Evolutionary conservation across 1,284 basidiomycete genomes (phyloP).

Genomic region (Porodaedalea pini): DNA sequence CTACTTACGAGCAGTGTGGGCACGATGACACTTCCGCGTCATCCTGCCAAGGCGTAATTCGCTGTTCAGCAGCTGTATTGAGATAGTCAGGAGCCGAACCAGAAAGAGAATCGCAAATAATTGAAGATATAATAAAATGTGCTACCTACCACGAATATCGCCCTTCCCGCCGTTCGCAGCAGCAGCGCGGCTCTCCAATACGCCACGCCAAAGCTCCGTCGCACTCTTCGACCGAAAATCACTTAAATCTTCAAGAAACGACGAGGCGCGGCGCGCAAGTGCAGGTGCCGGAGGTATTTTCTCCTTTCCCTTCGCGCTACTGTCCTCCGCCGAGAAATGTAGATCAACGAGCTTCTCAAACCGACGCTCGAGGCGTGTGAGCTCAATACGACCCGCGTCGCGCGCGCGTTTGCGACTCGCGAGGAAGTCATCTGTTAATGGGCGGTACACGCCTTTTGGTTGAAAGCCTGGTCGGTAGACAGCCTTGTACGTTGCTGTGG

Average conservation of each 20-base stretch:
- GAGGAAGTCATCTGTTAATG: constrained; percentile 77
- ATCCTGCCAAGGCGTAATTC: constrained; percentile 93
- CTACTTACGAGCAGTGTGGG: constrained; percentile 77
- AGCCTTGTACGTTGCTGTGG: constrained; percentile 34
- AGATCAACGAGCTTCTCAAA: constrained; percentile 83
- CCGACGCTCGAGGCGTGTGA: constrained; percentile 74
- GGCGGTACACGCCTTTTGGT: constrained; percentile 68
- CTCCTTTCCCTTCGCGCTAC: constrained; percentile 21
- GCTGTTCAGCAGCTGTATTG: constrained; percentile 74
- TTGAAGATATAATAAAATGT: neutral
- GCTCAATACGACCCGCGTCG: constrained; percentile 69
- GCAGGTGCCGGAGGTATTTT: constrained; percentile 24
- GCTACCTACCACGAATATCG: constrained; percentile 54
- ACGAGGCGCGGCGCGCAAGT: constrained; percentile 48
- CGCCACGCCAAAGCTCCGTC: constrained; percentile 58
- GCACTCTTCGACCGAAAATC: constrained; percentile 57
- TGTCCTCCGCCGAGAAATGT: constrained; percentile 61
- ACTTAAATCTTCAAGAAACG: constrained; percentile 60
- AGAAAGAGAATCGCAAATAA: neutral
- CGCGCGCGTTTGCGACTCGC: constrained; percentile 50
- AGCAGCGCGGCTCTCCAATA: constrained; percentile 40
- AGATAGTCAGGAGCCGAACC: constrained; percentile 5
- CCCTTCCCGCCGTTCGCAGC: constrained; percentile 40
- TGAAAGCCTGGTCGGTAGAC: constrained; percentile 82
- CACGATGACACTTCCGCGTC: constrained; percentile 76